Evolutionary conservation across 2,329 filamentous ascomycete species (phyloP).

Genomic region (Ophiostoma himal-ulmi): DNA sequence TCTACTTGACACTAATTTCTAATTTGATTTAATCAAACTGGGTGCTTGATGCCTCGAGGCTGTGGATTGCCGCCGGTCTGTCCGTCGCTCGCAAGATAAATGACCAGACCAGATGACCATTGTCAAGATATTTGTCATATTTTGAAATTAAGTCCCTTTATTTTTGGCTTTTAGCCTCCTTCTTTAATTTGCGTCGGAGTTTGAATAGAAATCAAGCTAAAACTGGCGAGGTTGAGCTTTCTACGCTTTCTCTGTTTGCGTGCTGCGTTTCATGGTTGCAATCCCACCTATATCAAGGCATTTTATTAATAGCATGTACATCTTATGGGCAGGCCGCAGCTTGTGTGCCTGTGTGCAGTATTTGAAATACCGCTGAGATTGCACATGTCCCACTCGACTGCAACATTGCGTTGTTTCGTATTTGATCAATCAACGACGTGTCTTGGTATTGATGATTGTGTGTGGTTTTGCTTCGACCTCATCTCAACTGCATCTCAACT

Average conservation of each 20-base stretch:
- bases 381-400: neutral
- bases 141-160: neutral
- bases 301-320: slow-evolving; percentile 7
- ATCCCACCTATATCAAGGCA: neutral
- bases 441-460: neutral
- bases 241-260: neutral
- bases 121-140: neutral
- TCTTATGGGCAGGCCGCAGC: slow-evolving; percentile 6
- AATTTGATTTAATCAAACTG: slow-evolving; percentile 8
- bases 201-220: neutral
- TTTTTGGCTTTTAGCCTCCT: neutral
- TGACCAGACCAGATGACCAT: slow-evolving; percentile 5
- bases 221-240: too few species aligned
- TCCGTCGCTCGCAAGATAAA: neutral
- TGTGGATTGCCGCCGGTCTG: slow-evolving; percentile 11
- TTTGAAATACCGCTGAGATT: neutral
- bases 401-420: neutral
- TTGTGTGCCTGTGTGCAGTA: slow-evolving; percentile 3
- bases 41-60: slow-evolving; percentile 2
- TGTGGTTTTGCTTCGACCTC: neutral
- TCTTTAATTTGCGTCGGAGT: neutral
- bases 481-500: neutral
- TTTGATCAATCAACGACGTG: neutral
- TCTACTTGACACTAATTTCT: neutral
- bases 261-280: neutral